These are phyloP conservation scores for Corymbia citriodora DNA, from an alignment of 441 rosid species.

Conservation along the genomic window DNA sequence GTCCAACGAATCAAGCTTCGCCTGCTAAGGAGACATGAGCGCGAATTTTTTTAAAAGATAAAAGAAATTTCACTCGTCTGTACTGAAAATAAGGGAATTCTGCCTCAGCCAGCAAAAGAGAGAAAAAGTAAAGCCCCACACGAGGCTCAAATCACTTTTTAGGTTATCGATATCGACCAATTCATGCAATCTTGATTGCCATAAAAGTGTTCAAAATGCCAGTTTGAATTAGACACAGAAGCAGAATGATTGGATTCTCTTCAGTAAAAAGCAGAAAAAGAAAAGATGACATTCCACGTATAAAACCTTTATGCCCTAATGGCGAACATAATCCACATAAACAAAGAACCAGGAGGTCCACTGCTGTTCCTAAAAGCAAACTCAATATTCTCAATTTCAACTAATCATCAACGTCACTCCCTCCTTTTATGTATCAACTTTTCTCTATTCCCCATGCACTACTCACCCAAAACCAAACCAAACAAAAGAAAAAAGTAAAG, in stretches of 20 bases:
- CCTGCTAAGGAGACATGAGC: neutral
- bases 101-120: constrained; percentile 1
- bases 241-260: constrained; percentile 21
- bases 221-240: constrained; percentile 4
- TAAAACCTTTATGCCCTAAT: constrained; percentile 19
- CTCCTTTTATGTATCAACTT: constrained; percentile 15
- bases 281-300: constrained; percentile 4
- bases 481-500: neutral
- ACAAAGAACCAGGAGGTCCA: constrained; percentile 23
- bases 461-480: neutral
- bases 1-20: neutral
- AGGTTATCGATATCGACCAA: constrained; percentile 11
- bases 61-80: neutral
- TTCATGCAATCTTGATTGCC: constrained; percentile 12
- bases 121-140: neutral
- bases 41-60: neutral
- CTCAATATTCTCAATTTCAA: constrained; percentile 16
- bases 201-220: neutral
- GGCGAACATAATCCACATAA: constrained; percentile 39
- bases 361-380: constrained; percentile 25
- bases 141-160: constrained; percentile 1
- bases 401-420: constrained; percentile 20
- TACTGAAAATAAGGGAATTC: neutral
- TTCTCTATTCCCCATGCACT: constrained; percentile 75
- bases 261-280: constrained; percentile 12